Percentiles rank a stretch among this genome's conserved stretches.
These are phyloP conservation scores for Penicillium desertorum DNA, from an alignment of 495 filamentous ascomycete species.

Conservation along the genomic window DNA sequence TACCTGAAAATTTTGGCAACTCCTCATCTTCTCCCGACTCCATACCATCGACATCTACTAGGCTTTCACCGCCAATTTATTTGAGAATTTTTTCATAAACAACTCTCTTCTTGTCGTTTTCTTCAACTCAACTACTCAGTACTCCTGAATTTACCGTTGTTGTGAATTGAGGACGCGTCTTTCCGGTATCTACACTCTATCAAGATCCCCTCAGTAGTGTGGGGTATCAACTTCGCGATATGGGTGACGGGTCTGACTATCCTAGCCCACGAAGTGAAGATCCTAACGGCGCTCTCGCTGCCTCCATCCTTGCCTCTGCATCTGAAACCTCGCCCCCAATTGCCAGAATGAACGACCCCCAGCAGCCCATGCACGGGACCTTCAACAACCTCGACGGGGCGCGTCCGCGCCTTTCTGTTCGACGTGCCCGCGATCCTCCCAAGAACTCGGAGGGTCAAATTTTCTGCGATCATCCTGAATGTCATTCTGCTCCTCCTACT, in stretches of 20 bases:
- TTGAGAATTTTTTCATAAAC: conserved; percentile 6
- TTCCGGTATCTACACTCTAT: conserved; percentile 29
- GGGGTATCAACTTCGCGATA: conserved; percentile 39
- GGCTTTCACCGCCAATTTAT: conserved; percentile 15
- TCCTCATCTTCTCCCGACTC: conserved; percentile 17
- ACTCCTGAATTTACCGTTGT: conserved; percentile 6
- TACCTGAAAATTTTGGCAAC: conserved; percentile 40
- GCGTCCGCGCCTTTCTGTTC: conserved; percentile 47
- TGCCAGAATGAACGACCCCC: conserved; percentile 46
- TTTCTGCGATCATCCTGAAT: conserved; percentile 64
- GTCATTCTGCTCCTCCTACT: conserved; percentile 52
- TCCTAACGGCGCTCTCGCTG: conserved; percentile 38
- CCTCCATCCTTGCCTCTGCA: conserved; percentile 41
- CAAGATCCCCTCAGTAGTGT: conserved; percentile 33
- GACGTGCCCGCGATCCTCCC: conserved; percentile 55
- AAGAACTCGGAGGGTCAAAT: conserved; percentile 68
- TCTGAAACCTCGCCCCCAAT: conserved; percentile 38
- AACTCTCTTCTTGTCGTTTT: background rate
- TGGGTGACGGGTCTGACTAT: conserved; percentile 54
- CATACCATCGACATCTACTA: conserved; percentile 3
- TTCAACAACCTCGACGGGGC: conserved; percentile 38
- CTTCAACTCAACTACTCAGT: conserved; percentile 2
- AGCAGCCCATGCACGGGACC: conserved; percentile 26
- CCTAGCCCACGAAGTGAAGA: conserved; percentile 54
- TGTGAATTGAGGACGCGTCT: conserved; percentile 26